Evolutionary conservation across 805 yeast genomes (phyloP).

Genomic region (Jamesozyma rosinii): DNA sequence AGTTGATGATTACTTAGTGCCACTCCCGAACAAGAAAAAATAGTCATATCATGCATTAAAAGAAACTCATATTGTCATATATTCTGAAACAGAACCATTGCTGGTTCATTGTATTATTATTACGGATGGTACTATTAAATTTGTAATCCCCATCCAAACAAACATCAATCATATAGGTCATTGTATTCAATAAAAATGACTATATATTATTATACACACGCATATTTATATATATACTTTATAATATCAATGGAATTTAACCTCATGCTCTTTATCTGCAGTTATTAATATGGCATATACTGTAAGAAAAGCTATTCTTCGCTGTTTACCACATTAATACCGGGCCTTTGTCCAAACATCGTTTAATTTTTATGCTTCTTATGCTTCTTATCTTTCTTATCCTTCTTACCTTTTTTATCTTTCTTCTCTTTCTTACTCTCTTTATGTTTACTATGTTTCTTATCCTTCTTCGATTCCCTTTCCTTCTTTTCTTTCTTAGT

Average conservation of each 20-base stretch:
- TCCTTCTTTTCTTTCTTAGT: conserved; percentile 19
- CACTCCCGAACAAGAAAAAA: neutral
- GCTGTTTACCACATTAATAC: too few relatives aligned
- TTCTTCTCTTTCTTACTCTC: conserved; percentile 25
- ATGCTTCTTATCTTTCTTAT: conserved; percentile 13
- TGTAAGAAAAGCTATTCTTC: too few relatives aligned
- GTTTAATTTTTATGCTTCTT: conserved; percentile 1
- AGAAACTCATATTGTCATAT: neutral
- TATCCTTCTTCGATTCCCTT: conserved; percentile 28
- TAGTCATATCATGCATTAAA: neutral
- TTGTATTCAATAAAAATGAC: neutral
- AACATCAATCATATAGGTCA: too few relatives aligned
- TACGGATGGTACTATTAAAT: too few relatives aligned
- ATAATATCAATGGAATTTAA: too few relatives aligned
- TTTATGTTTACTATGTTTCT: conserved; percentile 22
- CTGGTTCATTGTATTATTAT: neutral
- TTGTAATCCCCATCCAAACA: too few relatives aligned
- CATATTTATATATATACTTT: neutral
- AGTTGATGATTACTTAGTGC: neutral
- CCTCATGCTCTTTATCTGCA: too few relatives aligned
- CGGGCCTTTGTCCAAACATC: too few relatives aligned
- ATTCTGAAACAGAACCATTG: neutral
- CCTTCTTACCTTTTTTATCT: conserved; percentile 24
- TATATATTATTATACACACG: neutral
- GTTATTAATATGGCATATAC: too few relatives aligned